Evolutionary conservation across 2,329 filamentous ascomycete species (phyloP).

Genomic region (Orbilia blumenaviensis): DNA sequence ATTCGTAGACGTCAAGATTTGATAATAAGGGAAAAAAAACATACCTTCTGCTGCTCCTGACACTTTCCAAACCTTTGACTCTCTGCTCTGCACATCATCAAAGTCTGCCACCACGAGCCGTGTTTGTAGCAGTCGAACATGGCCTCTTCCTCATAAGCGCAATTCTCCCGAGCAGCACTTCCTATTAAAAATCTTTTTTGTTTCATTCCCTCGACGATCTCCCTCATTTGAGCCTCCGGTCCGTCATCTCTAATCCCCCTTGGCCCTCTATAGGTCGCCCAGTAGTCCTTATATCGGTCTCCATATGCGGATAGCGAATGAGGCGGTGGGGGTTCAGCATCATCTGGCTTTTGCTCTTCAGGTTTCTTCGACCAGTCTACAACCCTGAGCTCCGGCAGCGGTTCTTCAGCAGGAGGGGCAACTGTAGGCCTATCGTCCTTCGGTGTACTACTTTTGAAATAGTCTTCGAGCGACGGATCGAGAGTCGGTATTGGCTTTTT

Average conservation of each 20-base stretch:
- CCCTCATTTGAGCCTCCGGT: conserved; percentile 80
- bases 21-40: conserved; percentile 57
- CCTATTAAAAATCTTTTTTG: conserved; percentile 80
- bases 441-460: conserved; percentile 82
- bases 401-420: conserved; percentile 62
- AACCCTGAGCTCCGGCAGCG: conserved; percentile 58
- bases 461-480: conserved; percentile 83
- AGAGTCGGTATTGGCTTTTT: conserved; percentile 77
- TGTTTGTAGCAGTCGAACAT: conserved; percentile 82
- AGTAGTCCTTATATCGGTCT: conserved; percentile 83
- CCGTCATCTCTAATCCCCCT: conserved; percentile 66
- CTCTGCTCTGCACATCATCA: conserved; percentile 83
- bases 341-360: conserved; percentile 16
- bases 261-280: conserved; percentile 83
- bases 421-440: conserved; percentile 59
- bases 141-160: conserved; percentile 82
- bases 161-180: conserved; percentile 88
- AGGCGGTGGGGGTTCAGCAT: conserved; percentile 40
- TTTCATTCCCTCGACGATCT: conserved; percentile 85
- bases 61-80: conserved; percentile 82
- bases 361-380: conserved; percentile 32
- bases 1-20: background rate
- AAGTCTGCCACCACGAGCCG: conserved; percentile 72
- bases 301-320: conserved; percentile 63
- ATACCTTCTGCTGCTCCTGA: conserved; percentile 84